Evolutionary conservation across 805 yeast species (phyloP).

Genomic region (Lipomyces spencermartinsiae): DNA sequence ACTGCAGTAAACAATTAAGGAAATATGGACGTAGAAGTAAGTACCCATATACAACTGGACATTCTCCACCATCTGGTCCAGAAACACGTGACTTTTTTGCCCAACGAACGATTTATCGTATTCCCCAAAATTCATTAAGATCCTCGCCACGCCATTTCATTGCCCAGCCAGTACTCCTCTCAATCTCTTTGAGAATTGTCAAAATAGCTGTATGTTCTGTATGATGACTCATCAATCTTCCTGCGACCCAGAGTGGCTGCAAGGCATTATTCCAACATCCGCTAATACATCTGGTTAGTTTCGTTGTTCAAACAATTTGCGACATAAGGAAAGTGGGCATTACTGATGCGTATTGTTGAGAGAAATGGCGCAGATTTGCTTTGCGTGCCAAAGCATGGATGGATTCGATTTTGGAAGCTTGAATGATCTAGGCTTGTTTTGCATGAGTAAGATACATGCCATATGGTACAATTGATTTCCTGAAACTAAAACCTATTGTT

Average conservation of each 20-base stretch:
- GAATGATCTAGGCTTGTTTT: slow-evolving; percentile 50
- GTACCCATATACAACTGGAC: too few species aligned
- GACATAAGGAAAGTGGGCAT: neutral
- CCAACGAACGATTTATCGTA: neutral
- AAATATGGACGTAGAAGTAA: neutral
- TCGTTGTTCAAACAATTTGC: neutral
- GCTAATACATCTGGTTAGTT: slow-evolving; percentile 8
- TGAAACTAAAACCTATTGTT: slow-evolving; percentile 37
- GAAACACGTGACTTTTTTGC: neutral
- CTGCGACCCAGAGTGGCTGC: slow-evolving; percentile 46
- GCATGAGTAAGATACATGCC: slow-evolving; percentile 50
- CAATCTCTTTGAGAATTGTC: slow-evolving; percentile 13
- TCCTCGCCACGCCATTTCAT: slow-evolving; percentile 27
- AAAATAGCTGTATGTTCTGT: slow-evolving; percentile 40
- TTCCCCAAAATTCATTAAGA: slow-evolving; percentile 29
- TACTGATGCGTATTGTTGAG: slow-evolving; percentile 44
- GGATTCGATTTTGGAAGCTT: slow-evolving; percentile 42
- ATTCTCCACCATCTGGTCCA: neutral
- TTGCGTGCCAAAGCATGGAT: slow-evolving; percentile 52
- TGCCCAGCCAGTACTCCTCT: slow-evolving; percentile 23
- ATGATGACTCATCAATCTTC: slow-evolving; percentile 44
- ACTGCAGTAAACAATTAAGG: too few species aligned
- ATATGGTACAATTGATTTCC: slow-evolving; percentile 51
- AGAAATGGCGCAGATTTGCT: slow-evolving; percentile 49
- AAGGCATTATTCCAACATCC: slow-evolving; percentile 45